Evolutionary conservation across 495 filamentous ascomycete genomes (phyloP).

Genomic region (Xylaria longipes): DNA sequence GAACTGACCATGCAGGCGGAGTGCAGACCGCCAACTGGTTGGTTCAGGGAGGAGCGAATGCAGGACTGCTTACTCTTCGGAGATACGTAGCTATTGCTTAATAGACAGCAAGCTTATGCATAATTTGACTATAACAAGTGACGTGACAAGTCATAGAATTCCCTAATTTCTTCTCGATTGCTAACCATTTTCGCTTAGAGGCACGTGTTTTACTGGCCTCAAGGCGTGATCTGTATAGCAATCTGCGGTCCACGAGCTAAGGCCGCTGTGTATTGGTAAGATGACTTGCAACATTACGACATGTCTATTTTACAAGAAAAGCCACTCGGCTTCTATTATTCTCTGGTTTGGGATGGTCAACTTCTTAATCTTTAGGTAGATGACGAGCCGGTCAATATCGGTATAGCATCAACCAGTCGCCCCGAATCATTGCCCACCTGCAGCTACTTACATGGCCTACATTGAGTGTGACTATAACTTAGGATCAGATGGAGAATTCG

Average conservation of each 20-base stretch:
- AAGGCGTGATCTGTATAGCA: neutral
- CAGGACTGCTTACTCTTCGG: neutral
- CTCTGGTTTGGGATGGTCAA: neutral
- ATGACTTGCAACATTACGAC: neutral
- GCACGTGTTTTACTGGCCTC: too few relatives aligned
- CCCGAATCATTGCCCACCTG: neutral
- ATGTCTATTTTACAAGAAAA: neutral
- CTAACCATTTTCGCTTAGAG: neutral
- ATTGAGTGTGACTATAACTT: neutral
- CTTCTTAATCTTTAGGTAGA: neutral
- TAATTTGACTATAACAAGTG: neutral
- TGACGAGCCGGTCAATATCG: neutral
- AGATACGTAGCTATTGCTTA: conserved; percentile 23
- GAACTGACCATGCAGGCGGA: conserved; percentile 9
- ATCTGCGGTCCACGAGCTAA: neutral
- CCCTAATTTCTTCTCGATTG: neutral
- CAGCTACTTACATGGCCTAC: neutral
- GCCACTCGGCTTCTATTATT: neutral
- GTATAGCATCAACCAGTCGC: neutral
- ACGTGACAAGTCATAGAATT: neutral
- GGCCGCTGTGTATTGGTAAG: neutral
- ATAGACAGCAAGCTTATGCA: conserved; percentile 13
- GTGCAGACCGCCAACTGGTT: conserved; percentile 26
- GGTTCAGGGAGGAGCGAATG: conserved; percentile 5
- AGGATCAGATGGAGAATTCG: too few relatives aligned